Evolutionary conservation across 108 stramenopile species (phyloP).

Genomic region (Cyclotella sp.): DNA sequence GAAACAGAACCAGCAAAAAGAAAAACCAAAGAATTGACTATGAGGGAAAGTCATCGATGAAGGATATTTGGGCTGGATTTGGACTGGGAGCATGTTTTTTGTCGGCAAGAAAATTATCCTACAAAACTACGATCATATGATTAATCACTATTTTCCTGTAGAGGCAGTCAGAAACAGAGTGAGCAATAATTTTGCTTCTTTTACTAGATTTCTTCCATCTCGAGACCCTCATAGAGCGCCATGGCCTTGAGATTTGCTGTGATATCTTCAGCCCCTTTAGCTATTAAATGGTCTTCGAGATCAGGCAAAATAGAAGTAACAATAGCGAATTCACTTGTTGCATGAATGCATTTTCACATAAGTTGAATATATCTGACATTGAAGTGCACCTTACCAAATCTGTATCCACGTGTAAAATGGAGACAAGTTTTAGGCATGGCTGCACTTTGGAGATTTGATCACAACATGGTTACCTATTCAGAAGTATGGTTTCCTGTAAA

Average conservation of each 20-base stretch:
- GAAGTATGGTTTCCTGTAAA: too few species aligned
- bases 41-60: slow-evolving; percentile 18
- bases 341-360: background rate
- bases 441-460: too few species aligned
- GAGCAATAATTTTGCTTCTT: background rate
- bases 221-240: slow-evolving; percentile 78
- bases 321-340: background rate
- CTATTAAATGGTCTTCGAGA: slow-evolving; percentile 70
- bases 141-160: too few species aligned
- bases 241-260: slow-evolving; percentile 68
- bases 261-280: slow-evolving; percentile 77
- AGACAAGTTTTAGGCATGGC: slow-evolving; percentile 70
- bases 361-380: background rate
- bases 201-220: slow-evolving; percentile 31
- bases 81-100: slow-evolving; percentile 27
- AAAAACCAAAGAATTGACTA: slow-evolving; percentile 26
- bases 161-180: too few species aligned
- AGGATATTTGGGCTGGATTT: slow-evolving; percentile 75
- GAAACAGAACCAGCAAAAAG: too few species aligned
- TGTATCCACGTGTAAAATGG: slow-evolving; percentile 72
- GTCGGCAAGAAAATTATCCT: background rate
- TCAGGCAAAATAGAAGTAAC: background rate
- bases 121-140: background rate
- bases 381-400: slow-evolving; percentile 50
- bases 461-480: too few species aligned